These are phyloP conservation scores for Starmerella asiatica DNA, from an alignment of 805 yeast genomes.

Conservation along the genomic window DNA sequence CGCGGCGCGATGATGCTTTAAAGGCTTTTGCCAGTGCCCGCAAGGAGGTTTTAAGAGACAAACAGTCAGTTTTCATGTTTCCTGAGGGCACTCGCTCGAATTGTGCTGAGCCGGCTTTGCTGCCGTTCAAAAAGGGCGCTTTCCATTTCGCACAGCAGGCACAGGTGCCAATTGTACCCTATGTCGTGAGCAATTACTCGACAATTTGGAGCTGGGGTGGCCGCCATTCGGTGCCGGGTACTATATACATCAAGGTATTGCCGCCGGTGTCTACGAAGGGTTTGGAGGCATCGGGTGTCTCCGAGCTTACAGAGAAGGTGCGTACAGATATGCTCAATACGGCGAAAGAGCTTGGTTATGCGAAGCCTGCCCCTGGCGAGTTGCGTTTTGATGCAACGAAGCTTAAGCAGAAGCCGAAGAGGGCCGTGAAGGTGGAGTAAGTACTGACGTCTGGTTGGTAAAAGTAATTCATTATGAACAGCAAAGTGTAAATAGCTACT, in stretches of 20 bases:
- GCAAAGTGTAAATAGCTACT: too few species aligned
- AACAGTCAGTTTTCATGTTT: conserved; percentile 74
- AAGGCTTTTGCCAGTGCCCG: conserved; percentile 61
- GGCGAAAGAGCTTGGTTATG: conserved; percentile 25
- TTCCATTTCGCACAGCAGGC: conserved; percentile 95
- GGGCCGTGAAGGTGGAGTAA: too few species aligned
- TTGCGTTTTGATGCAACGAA: too few species aligned
- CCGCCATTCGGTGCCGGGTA: conserved; percentile 59
- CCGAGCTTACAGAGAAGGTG: conserved; percentile 42
- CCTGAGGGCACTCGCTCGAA: conserved; percentile 97
- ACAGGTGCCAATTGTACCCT: conserved; percentile 75
- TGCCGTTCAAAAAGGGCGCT: conserved; percentile 94
- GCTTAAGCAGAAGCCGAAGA: too few species aligned
- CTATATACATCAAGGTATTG: conserved; percentile 61
- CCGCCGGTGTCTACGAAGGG: conserved; percentile 67
- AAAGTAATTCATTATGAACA: too few species aligned
- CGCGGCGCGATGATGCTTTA: conserved; percentile 61
- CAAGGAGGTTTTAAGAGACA: conserved; percentile 41
- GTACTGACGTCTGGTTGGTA: too few species aligned
- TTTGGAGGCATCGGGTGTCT: conserved; percentile 57
- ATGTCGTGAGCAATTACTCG: conserved; percentile 77
- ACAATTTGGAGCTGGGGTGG: conserved; percentile 48
- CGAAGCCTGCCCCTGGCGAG: conserved; percentile 5
- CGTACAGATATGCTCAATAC: conserved; percentile 43
- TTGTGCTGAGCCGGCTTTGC: conserved; percentile 47